A percentile compares a stretch with the other conserved stretches of the same genome.
phyloP scores from a whole-genome alignment of 2,329 filamentous ascomycete genomes.

The Aurifilum marmelostoma region DNA sequence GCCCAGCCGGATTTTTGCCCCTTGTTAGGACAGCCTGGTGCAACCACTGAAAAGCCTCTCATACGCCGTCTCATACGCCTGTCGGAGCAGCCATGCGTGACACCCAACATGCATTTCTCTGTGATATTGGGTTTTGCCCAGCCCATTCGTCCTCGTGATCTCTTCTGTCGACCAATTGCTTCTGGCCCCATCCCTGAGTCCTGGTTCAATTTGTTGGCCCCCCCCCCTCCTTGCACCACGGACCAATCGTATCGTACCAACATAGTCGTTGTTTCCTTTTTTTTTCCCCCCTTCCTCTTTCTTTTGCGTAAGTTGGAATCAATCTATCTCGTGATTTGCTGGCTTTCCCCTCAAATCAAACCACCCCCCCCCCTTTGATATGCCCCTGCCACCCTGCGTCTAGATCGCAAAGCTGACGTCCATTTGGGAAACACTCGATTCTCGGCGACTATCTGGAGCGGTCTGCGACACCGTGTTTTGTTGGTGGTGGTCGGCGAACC shows the following conservation, averaged over 20 bases:
- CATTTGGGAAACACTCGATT: neutral
- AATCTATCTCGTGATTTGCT: too few relatives aligned
- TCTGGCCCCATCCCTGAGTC: neutral
- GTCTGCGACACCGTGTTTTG: neutral
- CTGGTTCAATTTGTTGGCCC: too few relatives aligned
- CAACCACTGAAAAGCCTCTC: neutral
- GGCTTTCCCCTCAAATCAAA: neutral
- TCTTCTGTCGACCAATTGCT: neutral
- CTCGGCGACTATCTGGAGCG: neutral
- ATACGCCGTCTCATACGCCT: neutral
- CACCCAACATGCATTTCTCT: slow-evolving; percentile 7
- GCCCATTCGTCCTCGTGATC: neutral
- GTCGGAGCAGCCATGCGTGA: slow-evolving; percentile 1
- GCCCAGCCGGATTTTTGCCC: neutral
- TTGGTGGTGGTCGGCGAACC: slow-evolving; percentile 3
- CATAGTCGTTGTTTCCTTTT: neutral
- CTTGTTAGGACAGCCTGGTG: neutral
- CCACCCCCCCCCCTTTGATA: too few relatives aligned
- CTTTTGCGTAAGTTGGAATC: too few relatives aligned
- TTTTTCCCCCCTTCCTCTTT: neutral
- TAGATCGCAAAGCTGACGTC: neutral
- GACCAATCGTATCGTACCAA: neutral
- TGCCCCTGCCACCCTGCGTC: neutral
- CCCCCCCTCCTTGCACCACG: neutral
- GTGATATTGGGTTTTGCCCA: neutral